Base-by-base conservation (phyloP, 352 stramenopile species). In the Pythium dissimile region DNA sequence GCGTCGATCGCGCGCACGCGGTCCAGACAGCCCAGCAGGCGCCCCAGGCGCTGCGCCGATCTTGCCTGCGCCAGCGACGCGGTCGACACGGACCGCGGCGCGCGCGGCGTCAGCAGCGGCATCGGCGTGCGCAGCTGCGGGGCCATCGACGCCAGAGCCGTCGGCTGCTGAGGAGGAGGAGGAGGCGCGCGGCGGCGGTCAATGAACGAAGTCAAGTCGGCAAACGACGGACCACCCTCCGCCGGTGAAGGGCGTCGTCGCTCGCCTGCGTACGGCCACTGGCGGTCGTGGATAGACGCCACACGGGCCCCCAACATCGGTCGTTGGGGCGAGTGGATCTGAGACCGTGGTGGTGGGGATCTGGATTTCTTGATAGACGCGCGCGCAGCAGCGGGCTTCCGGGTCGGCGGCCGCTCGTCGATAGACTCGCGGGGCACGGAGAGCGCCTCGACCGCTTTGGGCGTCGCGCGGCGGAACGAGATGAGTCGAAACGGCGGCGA, bases 401-500 rank as follows among this genome's bases (percentile, higher is more conserved):
- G 24, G 12, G 44, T n/a, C 34, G 44, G 15, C 44, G 27, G 15
- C 12, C 21, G n/a, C 4, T 30, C 44, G 44, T 51, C 47, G 21
- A 18, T n/a, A 3, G 31, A 21, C 47, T 35, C 47, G n/a, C 47
- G 47, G 2, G 47, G 47, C 47, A 54, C 47, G 9, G 47, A 54
- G 32, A 54, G 32, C 21, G 47, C 47, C 31, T 54, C 32, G 18
- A 57, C 47, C 30, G 38, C 46, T 38, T 63, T 39, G 24, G 32
- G 35, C 21, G 55, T 56, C 26, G 55, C 55, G 23, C 56, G 56
- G 16, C 56, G 56, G 47, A 64, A 64, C 24, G 56, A 64, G 38
- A 64, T 64, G 20, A 64, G 39, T 2, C 39, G 41, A 39, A 64
- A 64, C 5, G 46, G 46, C 37, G 56, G 56, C 47, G 56, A 64